Base-by-base conservation (phyloP, 768 basidiomycete species). In the Suillus americanus region DNA sequence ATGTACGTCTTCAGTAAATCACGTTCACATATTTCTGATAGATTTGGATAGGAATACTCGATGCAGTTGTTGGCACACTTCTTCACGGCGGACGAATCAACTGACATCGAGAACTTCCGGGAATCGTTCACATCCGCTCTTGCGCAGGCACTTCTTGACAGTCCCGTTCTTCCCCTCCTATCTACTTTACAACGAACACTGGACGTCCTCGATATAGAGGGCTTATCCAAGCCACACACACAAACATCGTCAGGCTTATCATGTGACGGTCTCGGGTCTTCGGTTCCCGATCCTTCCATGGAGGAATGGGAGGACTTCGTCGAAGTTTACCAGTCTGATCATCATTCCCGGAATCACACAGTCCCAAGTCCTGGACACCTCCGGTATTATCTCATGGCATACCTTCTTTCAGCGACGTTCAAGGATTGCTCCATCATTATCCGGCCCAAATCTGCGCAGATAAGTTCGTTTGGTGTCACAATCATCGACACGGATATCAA, bases 401-500 rank as follows among this genome's bases (percentile, higher is more conserved):
- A 93, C 74, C 79, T 95, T 25, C 88, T 98, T 60, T 94, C 94
- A 5, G 94, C 94, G 30, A 92, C 92, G 7, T 95, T 99, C 83
- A 99, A 99, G 75, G 97, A 99, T 75, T 99, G 97, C 78, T 97
- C 96, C 0, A 64, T 91, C 61, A 85, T 91, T 62, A 66, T 89
- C 43, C 78, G 80, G 25, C 65, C 70, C 56, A 57, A 50, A 64
- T 18, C 13, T 20, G 6, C 38, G 16, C 68, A 55, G 16, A 63
- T 64, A 35, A 37, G 45, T 16, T 50, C 55, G 75, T 84, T 65
- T 65, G 79, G 48, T 35, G 61, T 45, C 53, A 63, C 57, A 45
- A 79, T 95, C 41, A 93, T 98, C 69, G 97, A 99, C 75, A 78
- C 97, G 56, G 97, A 96, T 75, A 81, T 87, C 62, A 98, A 99